Conservation (phyloP, 2,329 filamentous ascomycete genomes). For the Cryphonectria parasitica region DNA sequence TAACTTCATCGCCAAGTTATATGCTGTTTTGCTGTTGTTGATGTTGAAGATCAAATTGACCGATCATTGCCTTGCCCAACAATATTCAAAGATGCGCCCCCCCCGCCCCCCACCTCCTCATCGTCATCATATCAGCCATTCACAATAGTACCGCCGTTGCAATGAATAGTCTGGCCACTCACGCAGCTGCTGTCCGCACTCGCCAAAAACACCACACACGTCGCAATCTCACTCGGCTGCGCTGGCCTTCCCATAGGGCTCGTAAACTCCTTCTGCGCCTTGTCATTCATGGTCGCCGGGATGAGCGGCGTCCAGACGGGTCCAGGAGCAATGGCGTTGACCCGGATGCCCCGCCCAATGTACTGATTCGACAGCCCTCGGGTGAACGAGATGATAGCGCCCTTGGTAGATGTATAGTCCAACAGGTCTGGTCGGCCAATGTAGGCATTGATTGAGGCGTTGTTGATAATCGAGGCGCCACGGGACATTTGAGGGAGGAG, state of each 20-base stretch:
- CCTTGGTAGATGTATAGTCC: constrained; percentile 81
- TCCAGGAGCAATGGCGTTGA: constrained; percentile 77
- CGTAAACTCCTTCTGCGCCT: constrained; percentile 73
- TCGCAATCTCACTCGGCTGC: constrained; percentile 81
- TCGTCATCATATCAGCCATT: constrained; percentile 44
- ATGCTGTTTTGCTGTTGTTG: background rate
- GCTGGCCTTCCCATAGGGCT: constrained; percentile 77
- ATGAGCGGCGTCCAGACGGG: constrained; percentile 81
- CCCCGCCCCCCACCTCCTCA: background rate
- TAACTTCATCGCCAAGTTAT: background rate
- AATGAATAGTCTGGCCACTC: constrained; percentile 68
- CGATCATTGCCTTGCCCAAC: background rate
- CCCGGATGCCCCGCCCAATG: constrained; percentile 71
- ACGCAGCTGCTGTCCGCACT: constrained; percentile 74
- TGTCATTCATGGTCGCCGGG: constrained; percentile 70
- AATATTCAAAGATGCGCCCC: background rate
- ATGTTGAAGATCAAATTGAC: background rate
- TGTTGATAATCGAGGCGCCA: constrained; percentile 84
- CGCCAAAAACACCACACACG: constrained; percentile 81
- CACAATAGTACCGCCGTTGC: constrained; percentile 55
- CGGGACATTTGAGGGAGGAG: constrained; percentile 72
- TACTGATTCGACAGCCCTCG: constrained; percentile 77
- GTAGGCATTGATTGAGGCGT: constrained; percentile 82
- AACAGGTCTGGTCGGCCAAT: constrained; percentile 78
- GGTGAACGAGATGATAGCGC: constrained; percentile 79